Conservation (phyloP, 139 green algal genomes). For the Microglena sp. region DNA sequence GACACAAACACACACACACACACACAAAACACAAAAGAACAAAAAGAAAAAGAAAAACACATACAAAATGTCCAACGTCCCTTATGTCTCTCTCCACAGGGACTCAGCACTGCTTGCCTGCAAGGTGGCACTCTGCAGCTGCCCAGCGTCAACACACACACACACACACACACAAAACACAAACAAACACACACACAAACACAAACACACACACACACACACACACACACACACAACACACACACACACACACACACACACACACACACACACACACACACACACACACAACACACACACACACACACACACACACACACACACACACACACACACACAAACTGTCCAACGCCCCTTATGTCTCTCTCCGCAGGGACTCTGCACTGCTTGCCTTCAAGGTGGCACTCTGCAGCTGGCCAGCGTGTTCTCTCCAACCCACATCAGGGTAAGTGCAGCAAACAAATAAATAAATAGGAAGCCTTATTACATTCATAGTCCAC, state of each 20-base stretch:
- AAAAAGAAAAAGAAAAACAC: no score
- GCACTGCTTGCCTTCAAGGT: neutral
- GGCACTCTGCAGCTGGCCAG: conserved; percentile 21
- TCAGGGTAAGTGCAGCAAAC: conserved; percentile 18
- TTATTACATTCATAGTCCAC: neutral
- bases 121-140: conserved; percentile 3
- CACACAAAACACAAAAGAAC: conserved; percentile 3
- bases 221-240: conserved; percentile 4
- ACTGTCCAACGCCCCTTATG: no score
- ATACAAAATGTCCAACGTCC: no score
- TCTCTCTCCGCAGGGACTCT: conserved; percentile 4
- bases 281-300: neutral
- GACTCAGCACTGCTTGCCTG: neutral
- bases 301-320: conserved; percentile 10
- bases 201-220: conserved; percentile 10
- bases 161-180: no score
- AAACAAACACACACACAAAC: conserved; percentile 11
- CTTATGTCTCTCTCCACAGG: no score
- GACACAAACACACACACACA: neutral
- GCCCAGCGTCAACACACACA: no score
- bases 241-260: neutral
- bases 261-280: conserved; percentile 3
- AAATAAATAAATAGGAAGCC: no score
- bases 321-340: conserved; percentile 7
- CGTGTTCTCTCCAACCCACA: conserved; percentile 34